Conservation (phyloP, 495 filamentous ascomycete genomes). For the Aspergillus kassunensis region DNA sequence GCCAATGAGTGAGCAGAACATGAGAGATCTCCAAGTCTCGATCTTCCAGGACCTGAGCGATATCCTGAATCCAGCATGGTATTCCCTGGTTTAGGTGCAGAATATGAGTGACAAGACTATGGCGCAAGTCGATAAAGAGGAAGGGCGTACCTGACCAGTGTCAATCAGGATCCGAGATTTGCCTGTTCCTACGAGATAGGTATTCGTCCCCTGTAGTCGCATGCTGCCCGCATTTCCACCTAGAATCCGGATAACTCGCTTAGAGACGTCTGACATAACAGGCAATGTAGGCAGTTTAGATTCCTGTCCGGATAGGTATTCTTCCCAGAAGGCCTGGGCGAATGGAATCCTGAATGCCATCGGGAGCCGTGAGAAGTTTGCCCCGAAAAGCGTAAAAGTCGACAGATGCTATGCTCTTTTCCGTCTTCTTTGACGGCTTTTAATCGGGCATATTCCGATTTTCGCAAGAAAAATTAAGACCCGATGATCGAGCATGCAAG, state of each 20-base stretch:
- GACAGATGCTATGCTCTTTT: neutral
- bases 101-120: neutral
- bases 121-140: neutral
- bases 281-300: constrained; percentile 29
- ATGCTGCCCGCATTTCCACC: constrained; percentile 68
- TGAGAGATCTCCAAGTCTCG: constrained; percentile 46
- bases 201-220: constrained; percentile 64
- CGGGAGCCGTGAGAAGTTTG: neutral
- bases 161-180: constrained; percentile 60
- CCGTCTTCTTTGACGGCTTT: neutral
- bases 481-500: neutral
- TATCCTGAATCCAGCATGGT: constrained; percentile 26
- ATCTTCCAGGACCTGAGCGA: constrained; percentile 20
- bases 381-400: neutral
- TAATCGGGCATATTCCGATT: constrained; percentile 5
- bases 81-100: constrained; percentile 24
- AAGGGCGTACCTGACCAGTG: constrained; percentile 40
- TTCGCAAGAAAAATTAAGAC: neutral
- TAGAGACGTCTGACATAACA: constrained; percentile 38
- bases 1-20: constrained; percentile 79
- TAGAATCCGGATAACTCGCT: constrained; percentile 44
- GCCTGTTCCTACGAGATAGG: constrained; percentile 73
- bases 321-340: constrained; percentile 17
- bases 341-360: constrained; percentile 6
- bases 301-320: constrained; percentile 35